Percentiles rank a stretch among this genome's conserved stretches.
These are phyloP conservation scores for Colletotrichum sp. DNA, from an alignment of 2,329 filamentous ascomycete genomes.

Conservation along the genomic window DNA sequence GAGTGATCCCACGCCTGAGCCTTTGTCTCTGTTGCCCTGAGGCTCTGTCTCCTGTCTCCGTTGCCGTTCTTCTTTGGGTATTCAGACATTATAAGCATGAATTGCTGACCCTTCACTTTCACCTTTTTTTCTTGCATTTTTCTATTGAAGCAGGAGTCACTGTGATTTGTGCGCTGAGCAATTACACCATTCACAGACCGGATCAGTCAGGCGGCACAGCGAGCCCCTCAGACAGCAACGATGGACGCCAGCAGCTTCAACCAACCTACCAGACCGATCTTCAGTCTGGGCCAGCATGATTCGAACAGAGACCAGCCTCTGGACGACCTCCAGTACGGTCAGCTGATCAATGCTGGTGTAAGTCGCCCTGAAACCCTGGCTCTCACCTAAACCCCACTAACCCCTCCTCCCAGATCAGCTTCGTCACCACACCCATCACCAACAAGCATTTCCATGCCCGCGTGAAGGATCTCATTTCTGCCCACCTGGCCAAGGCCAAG, in stretches of 20 bases:
- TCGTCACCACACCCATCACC: conserved; percentile 80
- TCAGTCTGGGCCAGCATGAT: conserved; percentile 79
- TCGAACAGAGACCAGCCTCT: conserved; percentile 65
- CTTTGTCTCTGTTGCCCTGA: background rate
- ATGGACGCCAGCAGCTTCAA: conserved; percentile 17
- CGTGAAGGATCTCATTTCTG: conserved; percentile 66
- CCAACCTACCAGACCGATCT: conserved; percentile 42
- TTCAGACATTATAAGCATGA: background rate
- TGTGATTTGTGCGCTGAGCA: conserved; percentile 16
- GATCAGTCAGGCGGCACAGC: background rate
- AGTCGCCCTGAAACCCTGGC: conserved; percentile 36
- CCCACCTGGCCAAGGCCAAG: conserved; percentile 56
- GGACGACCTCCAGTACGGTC: conserved; percentile 67
- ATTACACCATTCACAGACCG: conserved; percentile 10
- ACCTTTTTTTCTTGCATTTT: background rate
- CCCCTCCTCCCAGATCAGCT: conserved; percentile 68
- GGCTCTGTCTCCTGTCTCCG: background rate
- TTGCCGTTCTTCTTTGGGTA: background rate
- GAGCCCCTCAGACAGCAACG: background rate
- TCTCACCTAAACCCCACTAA: conserved; percentile 5
- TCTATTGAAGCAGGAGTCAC: background rate
- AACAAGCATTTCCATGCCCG: conserved; percentile 74
- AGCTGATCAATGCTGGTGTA: conserved; percentile 74
- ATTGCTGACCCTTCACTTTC: background rate
- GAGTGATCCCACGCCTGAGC: background rate